Evolutionary conservation across 208 protist species (phyloP), one percentile per base, ranked within the genome.

Genomic region (Wallacemonas collosoma): DNA sequence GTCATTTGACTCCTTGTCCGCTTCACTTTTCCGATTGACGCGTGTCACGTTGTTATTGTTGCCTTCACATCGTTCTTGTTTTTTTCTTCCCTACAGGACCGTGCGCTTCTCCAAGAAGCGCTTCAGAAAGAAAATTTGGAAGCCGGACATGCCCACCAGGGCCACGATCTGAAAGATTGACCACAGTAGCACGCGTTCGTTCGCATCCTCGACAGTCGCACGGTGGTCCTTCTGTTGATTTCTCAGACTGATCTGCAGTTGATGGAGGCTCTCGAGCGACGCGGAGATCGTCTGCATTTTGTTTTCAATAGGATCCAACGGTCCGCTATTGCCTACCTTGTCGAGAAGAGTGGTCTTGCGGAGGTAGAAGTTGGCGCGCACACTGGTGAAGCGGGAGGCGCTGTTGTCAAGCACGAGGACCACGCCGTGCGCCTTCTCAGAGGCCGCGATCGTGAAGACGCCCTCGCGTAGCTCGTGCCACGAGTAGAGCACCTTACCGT

Each of bases 41-140:
- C 26, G 26, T 26, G 26, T 26, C 26, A 26, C 26, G 26, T 26
- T 26, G 26, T 26, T 26, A 26, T 26, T 26, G 26, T 26, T 26
- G 26, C 26, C 0, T 26, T 26, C 26, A 26, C 0, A 26, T 26
- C 26, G 26, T 26, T 26, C 26, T 26, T 26, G 17, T 1, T 11
- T 8, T 62, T 4, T 15, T 3, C 8, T 3, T 17, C 39, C 38
- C 75, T 80, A 96, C 12, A 93, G 48, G 69, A 85, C 89, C 54
- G 90, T 83, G 75, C 88, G 89, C 40, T 77, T 72, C 76, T 97
- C 90, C 48, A 97, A 63, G 51, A 95, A 93, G 15, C 92, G 78
- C 74, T 90, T 88, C 39, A 97, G 77, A 48, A 93, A 81, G 56
- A 73, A 93, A 2, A 97, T 38, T 72, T 97, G 89, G 26, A 90